phyloP scores from a whole-genome alignment of 2,329 filamentous ascomycete species.

The Epichloe uncinata region DNA sequence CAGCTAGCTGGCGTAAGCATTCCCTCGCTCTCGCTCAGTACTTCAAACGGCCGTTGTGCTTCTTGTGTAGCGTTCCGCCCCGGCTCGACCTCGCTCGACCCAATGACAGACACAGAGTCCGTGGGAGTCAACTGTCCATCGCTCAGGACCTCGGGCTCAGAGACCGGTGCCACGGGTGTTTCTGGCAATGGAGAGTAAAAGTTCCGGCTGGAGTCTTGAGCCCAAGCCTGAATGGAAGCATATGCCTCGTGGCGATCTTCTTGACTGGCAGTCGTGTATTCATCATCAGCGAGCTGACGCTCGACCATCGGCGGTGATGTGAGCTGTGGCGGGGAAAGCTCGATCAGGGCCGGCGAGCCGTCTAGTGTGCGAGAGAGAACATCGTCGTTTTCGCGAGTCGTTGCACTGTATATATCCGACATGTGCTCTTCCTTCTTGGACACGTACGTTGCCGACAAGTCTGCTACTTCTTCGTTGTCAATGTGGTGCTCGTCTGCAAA shows the following conservation, averaged over 20 bases:
- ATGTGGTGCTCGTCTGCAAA: slow-evolving; percentile 45
- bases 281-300: slow-evolving; percentile 24
- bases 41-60: slow-evolving; percentile 32
- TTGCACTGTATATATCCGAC: slow-evolving; percentile 45
- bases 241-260: slow-evolving; percentile 35
- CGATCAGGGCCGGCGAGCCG: slow-evolving; percentile 19
- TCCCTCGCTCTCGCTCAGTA: slow-evolving; percentile 46
- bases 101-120: slow-evolving; percentile 42
- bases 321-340: slow-evolving; percentile 14
- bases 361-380: slow-evolving; percentile 12
- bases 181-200: slow-evolving; percentile 50
- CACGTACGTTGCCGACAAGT: slow-evolving; percentile 26
- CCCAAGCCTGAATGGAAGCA: slow-evolving; percentile 53
- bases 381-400: slow-evolving; percentile 27
- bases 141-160: slow-evolving; percentile 38
- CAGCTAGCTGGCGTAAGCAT: slow-evolving; percentile 48
- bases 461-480: slow-evolving; percentile 30
- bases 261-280: slow-evolving; percentile 40
- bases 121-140: slow-evolving; percentile 45
- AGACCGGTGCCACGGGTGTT: slow-evolving; percentile 33
- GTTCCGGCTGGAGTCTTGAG: slow-evolving; percentile 36
- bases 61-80: slow-evolving; percentile 30
- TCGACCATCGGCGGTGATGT: slow-evolving; percentile 21
- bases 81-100: slow-evolving; percentile 32
- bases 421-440: slow-evolving; percentile 33